phyloP scores from a whole-genome alignment of 2,329 filamentous ascomycete genomes.

The Exophiala sideris region DNA sequence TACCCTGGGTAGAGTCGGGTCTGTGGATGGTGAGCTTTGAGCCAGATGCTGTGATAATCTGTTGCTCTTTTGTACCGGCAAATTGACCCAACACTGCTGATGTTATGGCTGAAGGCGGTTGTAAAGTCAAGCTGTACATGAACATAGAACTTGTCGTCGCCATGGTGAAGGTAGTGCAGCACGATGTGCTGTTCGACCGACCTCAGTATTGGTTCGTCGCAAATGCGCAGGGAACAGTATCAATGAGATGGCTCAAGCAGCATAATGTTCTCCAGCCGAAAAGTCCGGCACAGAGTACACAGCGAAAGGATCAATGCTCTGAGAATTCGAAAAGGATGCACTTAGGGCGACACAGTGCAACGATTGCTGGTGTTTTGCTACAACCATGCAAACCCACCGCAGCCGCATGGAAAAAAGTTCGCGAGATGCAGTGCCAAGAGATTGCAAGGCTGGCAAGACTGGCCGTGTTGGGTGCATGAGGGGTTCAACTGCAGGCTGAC shows the following conservation, averaged over 20 bases:
- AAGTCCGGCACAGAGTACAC: too few relatives aligned
- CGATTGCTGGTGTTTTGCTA: too few relatives aligned
- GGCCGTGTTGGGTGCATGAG: too few relatives aligned
- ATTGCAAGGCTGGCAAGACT: too few relatives aligned
- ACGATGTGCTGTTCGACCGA: neutral
- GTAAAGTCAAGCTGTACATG: constrained; percentile 94
- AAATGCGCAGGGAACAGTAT: neutral
- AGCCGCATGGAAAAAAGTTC: too few relatives aligned
- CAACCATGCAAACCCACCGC: too few relatives aligned
- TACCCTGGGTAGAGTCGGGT: constrained; percentile 79
- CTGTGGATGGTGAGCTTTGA: constrained; percentile 84
- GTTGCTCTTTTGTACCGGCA: constrained; percentile 92
- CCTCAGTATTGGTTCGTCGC: neutral
- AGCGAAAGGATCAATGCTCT: too few relatives aligned
- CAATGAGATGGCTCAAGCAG: too few relatives aligned
- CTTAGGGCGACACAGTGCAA: too few relatives aligned
- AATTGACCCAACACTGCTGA: constrained; percentile 94
- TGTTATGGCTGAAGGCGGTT: constrained; percentile 82
- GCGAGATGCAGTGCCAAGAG: too few relatives aligned
- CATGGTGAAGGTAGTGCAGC: constrained; percentile 56
- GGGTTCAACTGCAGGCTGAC: neutral
- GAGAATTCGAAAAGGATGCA: too few relatives aligned
- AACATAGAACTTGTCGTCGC: constrained; percentile 98
- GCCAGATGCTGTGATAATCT: constrained; percentile 90
- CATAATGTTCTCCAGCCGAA: too few relatives aligned